Conservation (phyloP, 1,139 yeast genomes). For the Protomyces pachydermus region DNA sequence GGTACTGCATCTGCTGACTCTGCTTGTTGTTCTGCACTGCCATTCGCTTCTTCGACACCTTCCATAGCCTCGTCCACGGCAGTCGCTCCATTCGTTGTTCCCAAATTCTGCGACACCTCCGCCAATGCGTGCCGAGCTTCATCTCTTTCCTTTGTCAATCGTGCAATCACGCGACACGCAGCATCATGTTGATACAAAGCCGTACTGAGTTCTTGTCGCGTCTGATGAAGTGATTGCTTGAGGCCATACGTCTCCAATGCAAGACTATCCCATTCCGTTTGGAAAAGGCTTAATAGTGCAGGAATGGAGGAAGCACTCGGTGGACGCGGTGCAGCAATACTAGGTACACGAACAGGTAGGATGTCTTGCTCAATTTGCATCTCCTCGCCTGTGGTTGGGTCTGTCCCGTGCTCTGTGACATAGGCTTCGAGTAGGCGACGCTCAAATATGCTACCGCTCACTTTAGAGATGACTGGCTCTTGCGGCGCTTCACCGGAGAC, state of each 20-base stretch:
- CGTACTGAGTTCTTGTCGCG: conserved; percentile 60
- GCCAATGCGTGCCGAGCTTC: conserved; percentile 60
- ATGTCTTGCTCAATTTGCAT: conserved; percentile 53
- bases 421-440: conserved; percentile 56
- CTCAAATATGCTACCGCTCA: conserved; percentile 57
- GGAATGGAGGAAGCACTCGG: conserved; percentile 69
- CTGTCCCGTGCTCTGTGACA: conserved; percentile 60
- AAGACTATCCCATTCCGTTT: conserved; percentile 84
- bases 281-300: conserved; percentile 63
- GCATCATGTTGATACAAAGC: conserved; percentile 86
- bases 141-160: conserved; percentile 66
- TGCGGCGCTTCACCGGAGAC: conserved; percentile 25
- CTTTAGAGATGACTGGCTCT: conserved; percentile 18
- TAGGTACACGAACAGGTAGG: conserved; percentile 45
- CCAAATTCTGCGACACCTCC: conserved; percentile 37
- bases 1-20: not conserved
- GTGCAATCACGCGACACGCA: conserved; percentile 78
- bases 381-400: conserved; percentile 68
- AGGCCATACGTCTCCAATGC: conserved; percentile 75
- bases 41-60: not conserved
- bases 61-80: not conserved
- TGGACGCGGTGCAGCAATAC: conserved; percentile 46
- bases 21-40: not conserved
- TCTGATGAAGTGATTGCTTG: conserved; percentile 61
- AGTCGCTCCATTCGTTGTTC: not conserved